Evolutionary conservation across 225 moss, liverwort and hornwort genomes (phyloP).

Genomic region (Climacium dendroides): DNA sequence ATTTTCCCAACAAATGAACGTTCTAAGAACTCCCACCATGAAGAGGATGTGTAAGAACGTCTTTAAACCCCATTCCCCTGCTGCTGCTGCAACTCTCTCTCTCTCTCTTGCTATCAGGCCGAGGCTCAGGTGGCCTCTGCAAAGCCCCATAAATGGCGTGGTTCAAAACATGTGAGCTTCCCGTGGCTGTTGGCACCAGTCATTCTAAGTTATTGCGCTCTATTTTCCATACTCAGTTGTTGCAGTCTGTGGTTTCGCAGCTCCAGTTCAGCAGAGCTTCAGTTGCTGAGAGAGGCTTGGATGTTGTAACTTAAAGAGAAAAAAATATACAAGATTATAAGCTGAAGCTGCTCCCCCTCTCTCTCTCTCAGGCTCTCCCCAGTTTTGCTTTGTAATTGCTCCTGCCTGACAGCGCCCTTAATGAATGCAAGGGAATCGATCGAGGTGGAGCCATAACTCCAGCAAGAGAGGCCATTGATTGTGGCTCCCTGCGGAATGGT

Average conservation of each 20-base stretch:
- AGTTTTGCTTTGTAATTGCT: neutral
- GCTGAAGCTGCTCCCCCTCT: no score
- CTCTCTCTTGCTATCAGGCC: no score
- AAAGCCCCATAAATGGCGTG: neutral
- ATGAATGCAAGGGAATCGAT: slow-evolving; percentile 17
- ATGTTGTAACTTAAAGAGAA: no score
- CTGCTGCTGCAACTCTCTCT: no score
- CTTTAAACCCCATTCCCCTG: neutral
- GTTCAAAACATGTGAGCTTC: neutral
- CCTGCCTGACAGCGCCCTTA: neutral
- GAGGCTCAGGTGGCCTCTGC: neutral
- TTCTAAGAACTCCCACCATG: neutral
- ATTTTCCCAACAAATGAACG: neutral
- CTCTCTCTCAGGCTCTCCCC: no score
- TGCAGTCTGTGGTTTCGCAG: neutral
- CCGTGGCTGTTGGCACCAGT: neutral
- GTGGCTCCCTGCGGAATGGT: neutral
- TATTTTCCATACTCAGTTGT: neutral
- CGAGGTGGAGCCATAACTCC: neutral
- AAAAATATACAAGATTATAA: no score
- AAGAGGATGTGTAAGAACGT: neutral
- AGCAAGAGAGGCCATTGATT: neutral
- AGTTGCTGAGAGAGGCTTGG: no score
- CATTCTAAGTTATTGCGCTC: neutral
- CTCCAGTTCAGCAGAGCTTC: neutral